These are phyloP conservation scores for Tylopilus felleus DNA, from an alignment of 768 basidiomycete species.

Conservation along the genomic window DNA sequence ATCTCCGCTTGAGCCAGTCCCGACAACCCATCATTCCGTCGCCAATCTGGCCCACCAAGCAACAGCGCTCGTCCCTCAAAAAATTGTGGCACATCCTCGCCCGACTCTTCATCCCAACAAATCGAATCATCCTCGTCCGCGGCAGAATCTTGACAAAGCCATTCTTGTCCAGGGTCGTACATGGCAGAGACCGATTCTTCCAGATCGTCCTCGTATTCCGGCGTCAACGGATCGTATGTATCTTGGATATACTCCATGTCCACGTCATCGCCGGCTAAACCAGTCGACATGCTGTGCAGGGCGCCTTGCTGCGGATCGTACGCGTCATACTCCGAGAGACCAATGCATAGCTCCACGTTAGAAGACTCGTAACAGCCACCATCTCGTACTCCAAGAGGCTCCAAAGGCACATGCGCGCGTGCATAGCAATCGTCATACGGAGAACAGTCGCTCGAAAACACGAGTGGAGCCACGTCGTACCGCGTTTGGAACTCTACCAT, in stretches of 20 bases:
- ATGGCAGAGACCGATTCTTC: background rate
- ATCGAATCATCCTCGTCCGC: background rate
- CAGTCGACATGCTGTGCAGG: background rate
- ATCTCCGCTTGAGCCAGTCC: constrained; percentile 49
- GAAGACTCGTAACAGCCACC: background rate
- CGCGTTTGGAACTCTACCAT: constrained; percentile 5
- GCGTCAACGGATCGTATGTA: background rate
- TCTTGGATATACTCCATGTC: background rate
- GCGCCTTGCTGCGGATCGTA: background rate
- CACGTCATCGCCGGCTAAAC: constrained; percentile 2
- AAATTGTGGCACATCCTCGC: constrained; percentile 30
- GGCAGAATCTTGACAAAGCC: background rate
- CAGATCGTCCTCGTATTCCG: constrained; percentile 1
- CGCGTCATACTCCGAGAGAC: background rate
- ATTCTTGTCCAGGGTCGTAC: background rate
- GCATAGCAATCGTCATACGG: constrained; percentile 2
- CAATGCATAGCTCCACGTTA: background rate
- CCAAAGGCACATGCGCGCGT: background rate
- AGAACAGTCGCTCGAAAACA: constrained; percentile 13
- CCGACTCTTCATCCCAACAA: background rate
- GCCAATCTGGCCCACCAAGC: constrained; percentile 33
- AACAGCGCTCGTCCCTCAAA: constrained; percentile 54
- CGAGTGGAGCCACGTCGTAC: constrained; percentile 12
- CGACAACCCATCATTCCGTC: constrained; percentile 9
- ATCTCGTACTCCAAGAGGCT: background rate